Conservation (phyloP, 306 rosid species). For the Fagus sylvatica region DNA sequence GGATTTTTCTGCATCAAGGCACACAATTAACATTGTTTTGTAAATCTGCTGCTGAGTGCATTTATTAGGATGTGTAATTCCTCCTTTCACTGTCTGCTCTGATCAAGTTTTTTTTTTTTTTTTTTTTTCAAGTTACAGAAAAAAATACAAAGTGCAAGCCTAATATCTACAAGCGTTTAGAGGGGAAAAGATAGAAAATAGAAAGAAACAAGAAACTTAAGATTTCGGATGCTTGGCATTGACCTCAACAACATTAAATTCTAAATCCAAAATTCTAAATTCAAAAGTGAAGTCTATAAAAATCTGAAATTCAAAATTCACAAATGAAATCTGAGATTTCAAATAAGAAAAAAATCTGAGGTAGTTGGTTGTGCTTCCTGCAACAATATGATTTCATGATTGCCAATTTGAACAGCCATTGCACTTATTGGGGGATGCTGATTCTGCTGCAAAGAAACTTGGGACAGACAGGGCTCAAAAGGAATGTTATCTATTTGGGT, state of each 20-base stretch:
- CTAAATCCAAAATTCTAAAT: too few relatives aligned
- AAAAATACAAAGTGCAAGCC: not conserved
- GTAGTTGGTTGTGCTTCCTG: too few relatives aligned
- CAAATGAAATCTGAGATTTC: too few relatives aligned
- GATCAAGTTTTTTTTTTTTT: not conserved
- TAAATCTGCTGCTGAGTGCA: not conserved
- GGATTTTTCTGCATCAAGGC: not conserved
- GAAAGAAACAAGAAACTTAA: not conserved
- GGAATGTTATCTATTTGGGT: conserved; percentile 63
- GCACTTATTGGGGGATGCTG: conserved; percentile 68
- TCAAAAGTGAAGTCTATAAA: too few relatives aligned
- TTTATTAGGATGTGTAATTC: not conserved
- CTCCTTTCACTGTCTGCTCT: not conserved
- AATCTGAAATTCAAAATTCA: too few relatives aligned
- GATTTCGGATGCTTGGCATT: not conserved
- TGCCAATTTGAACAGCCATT: conserved; percentile 63
- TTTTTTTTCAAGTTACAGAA: not conserved
- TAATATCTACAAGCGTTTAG: not conserved
- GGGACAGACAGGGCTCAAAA: conserved; percentile 81
- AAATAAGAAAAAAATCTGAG: too few relatives aligned
- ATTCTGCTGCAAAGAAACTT: conserved; percentile 61
- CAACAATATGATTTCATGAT: conserved; percentile 3
- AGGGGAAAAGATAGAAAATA: not conserved
- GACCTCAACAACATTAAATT: too few relatives aligned
- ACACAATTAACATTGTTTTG: not conserved